Evolutionary conservation across 306 rosid genomes (phyloP).

Genomic region (Clitoria ternatea): DNA sequence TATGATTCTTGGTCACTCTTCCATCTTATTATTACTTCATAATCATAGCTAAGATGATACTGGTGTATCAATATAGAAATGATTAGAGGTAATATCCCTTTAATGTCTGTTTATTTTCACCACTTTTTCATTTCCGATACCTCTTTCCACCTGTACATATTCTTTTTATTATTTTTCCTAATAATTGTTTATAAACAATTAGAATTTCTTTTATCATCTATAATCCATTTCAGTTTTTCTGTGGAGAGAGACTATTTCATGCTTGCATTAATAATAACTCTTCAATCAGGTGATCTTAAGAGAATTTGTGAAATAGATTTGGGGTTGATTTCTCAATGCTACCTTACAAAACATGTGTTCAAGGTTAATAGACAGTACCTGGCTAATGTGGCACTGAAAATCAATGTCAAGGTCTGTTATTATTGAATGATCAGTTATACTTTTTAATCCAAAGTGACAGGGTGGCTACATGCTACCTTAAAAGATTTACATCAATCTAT

Average conservation of each 20-base stretch:
- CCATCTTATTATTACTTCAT: not conserved
- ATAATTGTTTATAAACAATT: not conserved
- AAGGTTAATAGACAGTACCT: conserved; percentile 52
- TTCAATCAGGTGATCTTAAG: conserved; percentile 59
- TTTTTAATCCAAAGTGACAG: not conserved
- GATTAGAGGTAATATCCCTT: not conserved
- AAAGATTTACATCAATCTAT: not conserved
- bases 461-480: not conserved
- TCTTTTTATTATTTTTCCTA: not conserved
- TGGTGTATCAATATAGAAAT: not conserved
- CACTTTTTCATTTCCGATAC: not conserved
- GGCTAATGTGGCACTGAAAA: conserved; percentile 58
- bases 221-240: not conserved
- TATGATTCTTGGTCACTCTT: conserved; percentile 7
- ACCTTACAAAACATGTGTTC: conserved; percentile 66
- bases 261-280: conserved; percentile 8
- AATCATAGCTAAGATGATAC: not conserved
- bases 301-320: conserved; percentile 70
- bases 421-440: not conserved
- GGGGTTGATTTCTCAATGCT: conserved; percentile 71
- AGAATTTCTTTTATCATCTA: not conserved
- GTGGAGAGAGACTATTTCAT: not conserved
- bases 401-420: conserved; percentile 55
- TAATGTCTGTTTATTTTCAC: not conserved
- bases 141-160: not conserved